Conservation (phyloP, 1,284 basidiomycete genomes). For the Cutaneotrichosporon spelunceum region DNA sequence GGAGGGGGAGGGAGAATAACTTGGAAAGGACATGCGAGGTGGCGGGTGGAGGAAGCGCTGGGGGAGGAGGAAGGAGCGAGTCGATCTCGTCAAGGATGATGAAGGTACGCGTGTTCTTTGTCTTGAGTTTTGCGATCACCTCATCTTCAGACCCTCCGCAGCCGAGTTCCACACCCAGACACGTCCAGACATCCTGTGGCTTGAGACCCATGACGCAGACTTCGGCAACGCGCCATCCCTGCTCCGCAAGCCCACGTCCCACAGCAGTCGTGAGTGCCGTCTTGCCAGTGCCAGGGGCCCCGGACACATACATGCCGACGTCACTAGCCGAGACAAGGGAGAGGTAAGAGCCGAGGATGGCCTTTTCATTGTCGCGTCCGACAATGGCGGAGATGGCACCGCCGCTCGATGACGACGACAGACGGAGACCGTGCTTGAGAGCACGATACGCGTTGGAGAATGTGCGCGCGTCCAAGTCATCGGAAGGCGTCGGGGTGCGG, state of each 20-base stretch:
- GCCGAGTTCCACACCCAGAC: constrained; percentile 34
- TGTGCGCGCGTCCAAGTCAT: constrained; percentile 4
- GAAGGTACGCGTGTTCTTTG: constrained; percentile 28
- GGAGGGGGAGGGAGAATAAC: constrained; percentile 46
- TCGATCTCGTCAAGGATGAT: constrained; percentile 53
- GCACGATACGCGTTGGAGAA: constrained; percentile 44
- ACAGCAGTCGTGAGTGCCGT: constrained; percentile 49
- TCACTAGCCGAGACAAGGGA: constrained; percentile 26
- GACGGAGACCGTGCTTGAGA: constrained; percentile 44
- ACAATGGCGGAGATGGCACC: constrained; percentile 33
- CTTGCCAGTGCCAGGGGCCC: constrained; percentile 53
- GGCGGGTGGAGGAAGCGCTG: constrained; percentile 34
- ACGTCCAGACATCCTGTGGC: constrained; percentile 39
- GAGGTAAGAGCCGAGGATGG: constrained; percentile 38
- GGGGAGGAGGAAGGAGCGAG: constrained; percentile 47
- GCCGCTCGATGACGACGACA: constrained; percentile 29
- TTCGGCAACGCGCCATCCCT: constrained; percentile 45
- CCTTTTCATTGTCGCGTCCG: constrained; percentile 47
- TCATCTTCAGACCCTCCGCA: constrained; percentile 40
- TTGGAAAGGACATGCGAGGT: constrained; percentile 46
- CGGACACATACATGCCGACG: constrained; percentile 50
- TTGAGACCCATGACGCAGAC: constrained; percentile 51
- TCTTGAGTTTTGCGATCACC: constrained; percentile 27
- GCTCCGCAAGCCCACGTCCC: constrained; percentile 28
- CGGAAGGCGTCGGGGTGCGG: constrained; percentile 1